These are phyloP conservation scores for Pseudopediastrum boryanum DNA, from an alignment of 139 green algal genomes.

Conservation along the genomic window DNA sequence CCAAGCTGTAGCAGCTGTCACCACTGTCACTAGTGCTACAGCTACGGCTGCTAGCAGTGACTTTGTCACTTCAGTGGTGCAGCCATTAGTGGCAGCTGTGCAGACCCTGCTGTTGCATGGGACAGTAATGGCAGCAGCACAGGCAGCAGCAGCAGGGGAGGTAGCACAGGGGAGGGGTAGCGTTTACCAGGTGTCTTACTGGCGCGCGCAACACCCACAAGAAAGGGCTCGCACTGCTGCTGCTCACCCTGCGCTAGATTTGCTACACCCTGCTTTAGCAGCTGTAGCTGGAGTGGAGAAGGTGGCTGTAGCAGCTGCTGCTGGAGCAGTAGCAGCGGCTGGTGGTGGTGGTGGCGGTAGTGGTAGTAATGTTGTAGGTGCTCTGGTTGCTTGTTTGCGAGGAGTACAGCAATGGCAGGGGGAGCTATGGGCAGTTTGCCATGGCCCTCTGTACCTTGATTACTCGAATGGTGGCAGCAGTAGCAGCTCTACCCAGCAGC, in stretches of 20 bases:
- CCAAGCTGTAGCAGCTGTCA: conserved; percentile 13
- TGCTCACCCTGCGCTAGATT: conserved; percentile 62
- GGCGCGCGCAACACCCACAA: conserved; percentile 52
- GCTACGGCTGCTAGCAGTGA: conserved; percentile 26
- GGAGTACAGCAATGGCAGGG: conserved; percentile 54
- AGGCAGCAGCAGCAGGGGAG: conserved; percentile 6
- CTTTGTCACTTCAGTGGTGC: too few relatives aligned
- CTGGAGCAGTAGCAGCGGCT: conserved; percentile 28
- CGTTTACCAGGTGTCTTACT: conserved; percentile 63
- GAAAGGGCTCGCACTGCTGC: conserved; percentile 54
- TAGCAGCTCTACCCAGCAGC: not conserved
- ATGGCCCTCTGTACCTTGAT: conserved; percentile 46
- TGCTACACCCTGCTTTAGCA: conserved; percentile 50
- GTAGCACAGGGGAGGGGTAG: conserved; percentile 32
- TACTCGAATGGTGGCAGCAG: not conserved
- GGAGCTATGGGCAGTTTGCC: conserved; percentile 50
- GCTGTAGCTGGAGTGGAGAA: conserved; percentile 52
- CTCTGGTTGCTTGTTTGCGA: not conserved
- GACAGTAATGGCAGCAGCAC: conserved; percentile 16
- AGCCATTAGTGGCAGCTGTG: not conserved
- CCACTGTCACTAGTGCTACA: conserved; percentile 34
- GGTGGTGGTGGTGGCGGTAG: conserved; percentile 10
- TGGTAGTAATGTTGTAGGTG: not conserved
- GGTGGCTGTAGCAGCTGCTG: conserved; percentile 33
- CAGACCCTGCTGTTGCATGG: conserved; percentile 25